These are phyloP conservation scores for Vitis vinifera DNA, from an alignment of 164 flowering plant genomes.

Conservation along the genomic window ASM3070453v1 NC_081810.1:6166001-6166500, in stretches of 20 bases:
- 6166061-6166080: conserved; percentile 68
- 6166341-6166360: too few species aligned
- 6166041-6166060: conserved; percentile 54
- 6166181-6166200: conserved; percentile 75
- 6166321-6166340: background rate
- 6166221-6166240: conserved; percentile 80
- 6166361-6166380: background rate
- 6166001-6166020: conserved; percentile 15
- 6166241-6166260: conserved; percentile 89
- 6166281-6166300: too few species aligned
- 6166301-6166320: background rate
- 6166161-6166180: conserved; percentile 77
- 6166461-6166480: conserved; percentile 89
- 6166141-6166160: conserved; percentile 92
- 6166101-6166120: conserved; percentile 51
- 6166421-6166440: conserved; percentile 84
- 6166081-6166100: conserved; percentile 39
- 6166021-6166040: conserved; percentile 32
- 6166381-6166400: conserved; percentile 50
- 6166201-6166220: conserved; percentile 87
- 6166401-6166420: conserved; percentile 64
- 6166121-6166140: conserved; percentile 85
- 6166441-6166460: conserved; percentile 57
- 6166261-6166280: conserved; percentile 67
- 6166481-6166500: conserved; percentile 92